Conservation (phyloP, 495 filamentous ascomycete species). For the Daldinia loculata region DNA sequence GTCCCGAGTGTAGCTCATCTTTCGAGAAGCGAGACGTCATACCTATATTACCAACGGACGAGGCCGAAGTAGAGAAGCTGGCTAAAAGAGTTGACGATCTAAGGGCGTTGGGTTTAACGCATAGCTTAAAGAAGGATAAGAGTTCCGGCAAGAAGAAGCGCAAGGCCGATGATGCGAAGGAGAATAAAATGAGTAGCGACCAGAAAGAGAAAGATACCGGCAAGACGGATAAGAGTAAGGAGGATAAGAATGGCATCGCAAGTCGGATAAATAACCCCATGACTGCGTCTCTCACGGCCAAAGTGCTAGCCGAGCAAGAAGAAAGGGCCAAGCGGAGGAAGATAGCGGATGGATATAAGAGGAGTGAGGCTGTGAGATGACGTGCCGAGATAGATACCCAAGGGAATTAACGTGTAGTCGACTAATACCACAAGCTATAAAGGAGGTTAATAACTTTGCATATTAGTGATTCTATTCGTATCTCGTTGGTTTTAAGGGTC, state of each 20-base stretch:
- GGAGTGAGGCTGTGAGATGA: constrained; percentile 24
- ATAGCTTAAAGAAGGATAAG: constrained; percentile 93
- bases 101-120: constrained; percentile 75
- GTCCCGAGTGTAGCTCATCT: constrained; percentile 74
- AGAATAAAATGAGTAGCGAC: constrained; percentile 35
- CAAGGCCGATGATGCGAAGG: constrained; percentile 56
- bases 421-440: background rate
- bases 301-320: constrained; percentile 85
- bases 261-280: constrained; percentile 81
- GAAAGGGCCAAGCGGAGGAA: constrained; percentile 82
- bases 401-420: background rate
- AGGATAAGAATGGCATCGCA: constrained; percentile 45
- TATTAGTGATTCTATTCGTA: background rate
- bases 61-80: constrained; percentile 74
- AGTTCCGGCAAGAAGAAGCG: constrained; percentile 68
- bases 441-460: background rate
- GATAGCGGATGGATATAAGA: constrained; percentile 50
- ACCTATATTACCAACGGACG: constrained; percentile 76
- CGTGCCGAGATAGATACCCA: background rate
- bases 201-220: constrained; percentile 36
- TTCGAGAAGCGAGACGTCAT: constrained; percentile 84
- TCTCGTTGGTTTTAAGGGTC: background rate
- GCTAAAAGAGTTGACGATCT: constrained; percentile 70
- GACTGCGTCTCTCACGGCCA: constrained; percentile 84
- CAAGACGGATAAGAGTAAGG: constrained; percentile 40